Percentiles rank a stretch among this genome's conserved stretches.
These are phyloP conservation scores for Sclerotiophoma versabilis DNA, from an alignment of 2,329 filamentous ascomycete species.

Conservation along the genomic window DNA sequence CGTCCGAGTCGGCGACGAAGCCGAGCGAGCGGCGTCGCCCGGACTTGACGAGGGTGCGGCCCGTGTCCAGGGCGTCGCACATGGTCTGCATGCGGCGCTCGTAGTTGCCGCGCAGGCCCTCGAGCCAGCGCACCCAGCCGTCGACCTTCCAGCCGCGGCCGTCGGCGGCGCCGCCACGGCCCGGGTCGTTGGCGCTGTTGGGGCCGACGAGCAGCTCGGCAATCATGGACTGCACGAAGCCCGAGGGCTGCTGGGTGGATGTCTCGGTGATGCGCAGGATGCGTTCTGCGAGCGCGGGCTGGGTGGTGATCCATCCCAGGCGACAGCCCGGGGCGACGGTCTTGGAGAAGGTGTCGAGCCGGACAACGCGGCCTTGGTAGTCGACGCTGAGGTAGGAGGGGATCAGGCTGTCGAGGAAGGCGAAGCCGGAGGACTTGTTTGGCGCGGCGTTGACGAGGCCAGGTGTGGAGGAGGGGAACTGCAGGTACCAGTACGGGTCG, in stretches of 20 bases:
- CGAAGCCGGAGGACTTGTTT: slow-evolving; percentile 68
- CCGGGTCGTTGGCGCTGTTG: slow-evolving; percentile 60
- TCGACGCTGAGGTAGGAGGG: slow-evolving; percentile 85
- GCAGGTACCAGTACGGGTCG: slow-evolving; percentile 95
- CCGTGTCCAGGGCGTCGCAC: slow-evolving; percentile 74
- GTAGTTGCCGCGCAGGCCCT: slow-evolving; percentile 82
- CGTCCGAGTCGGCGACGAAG: slow-evolving; percentile 49
- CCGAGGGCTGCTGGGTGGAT: slow-evolving; percentile 82
- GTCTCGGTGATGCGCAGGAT: slow-evolving; percentile 77
- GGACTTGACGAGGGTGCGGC: slow-evolving; percentile 70
- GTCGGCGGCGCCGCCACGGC: slow-evolving; percentile 55
- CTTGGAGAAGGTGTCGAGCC: slow-evolving; percentile 93
- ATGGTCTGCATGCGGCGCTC: slow-evolving; percentile 84
- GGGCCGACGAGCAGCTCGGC: slow-evolving; percentile 78
- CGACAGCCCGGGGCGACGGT: slow-evolving; percentile 89
- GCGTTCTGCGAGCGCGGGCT: slow-evolving; percentile 78
- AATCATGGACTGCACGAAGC: slow-evolving; percentile 86
- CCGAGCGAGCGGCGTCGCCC: slow-evolving; percentile 53
- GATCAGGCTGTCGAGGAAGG: slow-evolving; percentile 81
- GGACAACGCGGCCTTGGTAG: slow-evolving; percentile 83
- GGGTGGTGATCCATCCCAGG: slow-evolving; percentile 87
- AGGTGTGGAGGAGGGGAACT: slow-evolving; percentile 75
- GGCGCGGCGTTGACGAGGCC: slow-evolving; percentile 39
- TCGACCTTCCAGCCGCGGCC: slow-evolving; percentile 76
- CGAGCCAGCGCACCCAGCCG: slow-evolving; percentile 92